Base-by-base conservation (phyloP, 768 basidiomycete genomes). In the Mycena haematopus region DNA sequence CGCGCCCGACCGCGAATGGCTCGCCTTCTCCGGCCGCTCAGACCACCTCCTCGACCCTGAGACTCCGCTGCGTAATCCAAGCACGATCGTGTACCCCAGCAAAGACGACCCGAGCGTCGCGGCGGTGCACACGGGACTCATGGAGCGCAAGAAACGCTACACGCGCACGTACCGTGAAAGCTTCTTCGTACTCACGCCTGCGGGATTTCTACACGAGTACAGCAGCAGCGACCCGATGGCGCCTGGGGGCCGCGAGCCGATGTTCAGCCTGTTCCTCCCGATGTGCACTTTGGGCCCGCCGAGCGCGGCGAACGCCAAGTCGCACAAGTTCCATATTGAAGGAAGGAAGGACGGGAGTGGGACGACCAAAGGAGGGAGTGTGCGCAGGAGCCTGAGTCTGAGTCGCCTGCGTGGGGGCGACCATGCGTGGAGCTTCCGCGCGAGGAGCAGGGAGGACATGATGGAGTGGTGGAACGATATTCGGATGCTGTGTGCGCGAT, bases 381-480 rank as follows among this genome's bases (percentile, higher is more conserved):
- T 87, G 69, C 71, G 83, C 63, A 70, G 71, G 52, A 65, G 76
- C 25, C 64, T 84, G 19, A 77, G 75, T 17, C 5, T 56, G 9
- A 46, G 55, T 10, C 73, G 70, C 38, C 36, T 73, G 61, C 65
- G 77, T 2, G 79, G 73, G 56, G 68, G 77, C 51, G 79, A 85
- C 56, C 83, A 86, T 69, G 93, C 93, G 29, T 99, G 92, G 88
- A 92, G 88, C 52, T 99, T 99, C 83, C 84, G 95, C 36, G 85
- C 92, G 49, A 79, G 96, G 62, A 91, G 88, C 61, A 86, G 91
- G 67, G 96, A 99, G 65, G 96, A 98, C 68, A 95, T 98, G 94
- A 94, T 98, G 94, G 97, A 99, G 78, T 97, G 97, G 93, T 99
- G 97, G 97, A 99, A 99, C 72, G 97, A 99, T 72, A 82, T 96